Base-by-base conservation (phyloP, 2,329 filamentous ascomycete genomes). In the Meredithiella fracta region DNA sequence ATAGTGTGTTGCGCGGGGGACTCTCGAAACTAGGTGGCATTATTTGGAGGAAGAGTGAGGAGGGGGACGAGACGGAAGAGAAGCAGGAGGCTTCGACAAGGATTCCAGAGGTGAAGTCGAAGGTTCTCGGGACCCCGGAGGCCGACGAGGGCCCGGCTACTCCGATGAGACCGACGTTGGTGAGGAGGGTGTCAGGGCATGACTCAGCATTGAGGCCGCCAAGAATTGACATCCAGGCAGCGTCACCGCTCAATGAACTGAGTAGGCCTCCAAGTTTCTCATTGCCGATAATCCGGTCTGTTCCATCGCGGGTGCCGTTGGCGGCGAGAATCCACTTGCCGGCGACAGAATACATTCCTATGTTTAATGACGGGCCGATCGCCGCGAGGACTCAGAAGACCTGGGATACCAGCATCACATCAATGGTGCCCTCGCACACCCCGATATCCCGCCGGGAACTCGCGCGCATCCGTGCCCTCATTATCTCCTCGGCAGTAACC, bases 401-500 rank as follows among this genome's bases (percentile, higher is more conserved):
- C 20, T 47, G 49, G 38, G 52, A 51, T 8, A 11, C 20, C 2
- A 15, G 11, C 44, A 3, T 23, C 1, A 7, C 40, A n/a, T n/a
- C 49, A 15, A 15, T 11, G 14, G n/a, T 51, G 20, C 11, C 40
- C 3, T 26, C 42, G 20, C 40, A 26, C 22, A 4, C 44, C 3
- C 66, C 31, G 58, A 60, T 17, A 63, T 81, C 75, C 8, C 80
- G 77, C 62, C 78, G 79, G n/a, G 91, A 96, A 62, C 77, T 94
- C 54, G 85, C 85, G 15, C 82, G 88, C n/a, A 75, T 90, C 1
- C 78, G 81, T 57, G 79, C 87, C 0, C 73, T 94, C 7, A 78
- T 95, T 42, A 73, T 94, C 22, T 85, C 83, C 60, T 87, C 88
- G 0, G 90, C 89, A n/a, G 82, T 96, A 64, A 94, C 94, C 69